These are phyloP conservation scores for Cladosporium austrohemisphaericum DNA, from an alignment of 2,329 filamentous ascomycete genomes.

Conservation along the genomic window DNA sequence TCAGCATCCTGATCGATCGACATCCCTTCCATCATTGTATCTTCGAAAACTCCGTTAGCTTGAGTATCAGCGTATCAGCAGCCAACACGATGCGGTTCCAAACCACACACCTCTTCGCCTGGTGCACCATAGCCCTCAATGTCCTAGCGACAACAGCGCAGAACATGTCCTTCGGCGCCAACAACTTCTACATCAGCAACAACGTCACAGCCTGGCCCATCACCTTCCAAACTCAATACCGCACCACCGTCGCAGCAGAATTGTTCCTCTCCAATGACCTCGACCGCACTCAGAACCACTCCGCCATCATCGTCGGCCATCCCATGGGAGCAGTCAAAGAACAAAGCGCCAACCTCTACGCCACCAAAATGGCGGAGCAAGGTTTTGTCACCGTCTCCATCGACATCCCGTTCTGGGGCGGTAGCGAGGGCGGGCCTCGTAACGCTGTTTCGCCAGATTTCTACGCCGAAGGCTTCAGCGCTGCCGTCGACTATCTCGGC, in stretches of 20 bases:
- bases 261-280: conserved; percentile 11
- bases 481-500: conserved; percentile 14
- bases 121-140: too few relatives aligned
- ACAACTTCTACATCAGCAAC: conserved; percentile 15
- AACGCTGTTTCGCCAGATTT: conserved; percentile 12
- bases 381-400: conserved; percentile 16
- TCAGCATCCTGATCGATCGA: too few relatives aligned
- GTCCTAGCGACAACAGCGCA: too few relatives aligned
- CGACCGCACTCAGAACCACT: conserved; percentile 1
- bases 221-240: conserved; percentile 11
- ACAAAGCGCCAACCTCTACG: conserved; percentile 15
- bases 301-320: conserved; percentile 14
- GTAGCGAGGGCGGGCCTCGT: conserved; percentile 10
- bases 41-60: too few relatives aligned
- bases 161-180: conserved; percentile 13
- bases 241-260: conserved; percentile 9
- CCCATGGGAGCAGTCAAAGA: conserved; percentile 16
- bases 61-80: too few relatives aligned
- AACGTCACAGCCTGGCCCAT: conserved; percentile 14
- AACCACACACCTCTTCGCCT: too few relatives aligned
- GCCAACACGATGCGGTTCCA: too few relatives aligned
- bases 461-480: conserved; percentile 13
- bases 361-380: conserved; percentile 16
- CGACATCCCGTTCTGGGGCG: conserved; percentile 14
- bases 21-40: too few relatives aligned